Evolutionary conservation across 2,329 filamentous ascomycete genomes (phyloP), one percentile per base, ranked within the genome.

Genomic region (Ophiostoma fasciatum): DNA sequence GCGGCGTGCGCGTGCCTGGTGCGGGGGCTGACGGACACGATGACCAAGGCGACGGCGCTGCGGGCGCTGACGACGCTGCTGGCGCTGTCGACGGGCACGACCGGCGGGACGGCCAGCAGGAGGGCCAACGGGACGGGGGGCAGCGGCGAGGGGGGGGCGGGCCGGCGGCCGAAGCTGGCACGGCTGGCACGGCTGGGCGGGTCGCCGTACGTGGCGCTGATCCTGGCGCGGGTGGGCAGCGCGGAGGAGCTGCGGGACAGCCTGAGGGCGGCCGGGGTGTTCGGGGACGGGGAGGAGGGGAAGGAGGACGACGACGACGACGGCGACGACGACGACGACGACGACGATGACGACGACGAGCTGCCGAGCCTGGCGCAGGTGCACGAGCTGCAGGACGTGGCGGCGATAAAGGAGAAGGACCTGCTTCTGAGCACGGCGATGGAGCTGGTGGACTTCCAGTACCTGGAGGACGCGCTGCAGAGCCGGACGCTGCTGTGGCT

Each of bases 391-490:
- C 58, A 63, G 27, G 59, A 66, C 42, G 47, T 70, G 8, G 50
- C 55, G 7, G 41, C 49, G 6, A 61, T 76, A 46, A 66, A 64
- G 36, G 74, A 80, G 42, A 68, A 71, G 44, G 71, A 78, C 40
- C 50, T 80, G 11, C 53, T 81, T 13, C 60, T 80, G 6, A 73
- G 71, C 42, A 70, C 71, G 4, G 71, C 71, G 1, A 73, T 80
- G 37, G 66, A 71, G 47, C 59, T 80, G 28, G 67, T 80, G 9
- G 76, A 81, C 48, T 80, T 81, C 47, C 66, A 70, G 38, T 69
- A 68, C 39, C 56, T 78, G 7, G 75, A 80, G 39, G 74, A 79
- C 38, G 59, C 60, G 2, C 62, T 74, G 14, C 75, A 80, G 49
- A 65, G 67, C 29, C 62, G 71, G 12, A 69, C 62, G 13, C 55